These are phyloP conservation scores for Colletotrichum sansevieriae DNA, from an alignment of 2,329 filamentous ascomycete genomes.

Conservation along the genomic window DNA sequence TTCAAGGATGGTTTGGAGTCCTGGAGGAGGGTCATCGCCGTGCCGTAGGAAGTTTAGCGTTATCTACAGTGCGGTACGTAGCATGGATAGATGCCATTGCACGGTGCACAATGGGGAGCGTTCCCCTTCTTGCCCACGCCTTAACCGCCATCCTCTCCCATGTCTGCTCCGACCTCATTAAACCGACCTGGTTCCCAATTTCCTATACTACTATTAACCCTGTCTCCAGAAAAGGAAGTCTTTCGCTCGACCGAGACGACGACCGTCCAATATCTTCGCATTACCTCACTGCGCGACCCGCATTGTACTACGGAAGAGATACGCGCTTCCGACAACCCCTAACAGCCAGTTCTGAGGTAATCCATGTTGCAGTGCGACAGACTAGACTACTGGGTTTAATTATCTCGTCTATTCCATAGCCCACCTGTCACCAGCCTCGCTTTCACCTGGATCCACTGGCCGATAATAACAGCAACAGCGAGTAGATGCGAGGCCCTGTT, in stretches of 20 bases:
- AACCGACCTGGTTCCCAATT: constrained; percentile 7
- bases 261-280: not conserved
- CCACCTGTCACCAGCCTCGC: not conserved
- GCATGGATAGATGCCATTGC: not conserved
- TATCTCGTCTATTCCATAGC: not conserved
- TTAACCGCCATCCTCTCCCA: constrained; percentile 19
- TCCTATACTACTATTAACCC: not conserved
- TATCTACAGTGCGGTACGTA: no score
- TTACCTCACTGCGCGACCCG: not conserved
- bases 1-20: no score
- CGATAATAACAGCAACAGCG: not conserved
- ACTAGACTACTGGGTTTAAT: no score
- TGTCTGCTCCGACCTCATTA: constrained; percentile 13
- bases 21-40: no score
- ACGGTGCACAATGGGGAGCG: not conserved
- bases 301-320: not conserved
- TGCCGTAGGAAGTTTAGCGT: no score
- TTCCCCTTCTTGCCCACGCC: not conserved
- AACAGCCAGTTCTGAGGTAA: no score
- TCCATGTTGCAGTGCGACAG: no score
- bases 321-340: no score
- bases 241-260: no score
- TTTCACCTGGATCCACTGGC: not conserved
- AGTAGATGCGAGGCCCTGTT: not conserved
- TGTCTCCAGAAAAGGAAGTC: not conserved